Base-by-base conservation (phyloP, 495 filamentous ascomycete genomes). In the Xylaria flabelliformis region DNA sequence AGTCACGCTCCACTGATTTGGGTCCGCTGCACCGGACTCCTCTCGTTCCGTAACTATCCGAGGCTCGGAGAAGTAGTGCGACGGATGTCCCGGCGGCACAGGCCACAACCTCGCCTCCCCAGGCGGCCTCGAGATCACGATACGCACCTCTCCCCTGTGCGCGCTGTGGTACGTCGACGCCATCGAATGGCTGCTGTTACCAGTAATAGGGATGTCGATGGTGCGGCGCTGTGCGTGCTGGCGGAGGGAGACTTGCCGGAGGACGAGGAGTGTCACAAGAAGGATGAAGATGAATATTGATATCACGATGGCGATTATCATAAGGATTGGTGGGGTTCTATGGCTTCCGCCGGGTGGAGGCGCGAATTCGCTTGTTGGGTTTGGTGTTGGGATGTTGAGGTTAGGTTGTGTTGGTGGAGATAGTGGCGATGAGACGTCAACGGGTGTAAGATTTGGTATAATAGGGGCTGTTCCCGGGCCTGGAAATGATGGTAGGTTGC, bases 301-400 rank as follows among this genome's bases (percentile, higher is more conserved):
- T 44, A 71, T 36, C 36, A 42, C 69, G 46, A 64, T 64, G 26
- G 58, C 69, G 58, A 71, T 21, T 34, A 67, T 55, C 64, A 55
- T 19, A 1, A 61, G 58, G 10, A 62, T 21, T n/a, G 56, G 69
- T 4, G 58, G 41, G 4, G 13, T 10, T 17, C 24, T 21, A 32
- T 36, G 13, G 21, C 6, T 13, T 24, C 9, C 21, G 24, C 2
- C 62, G 58, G 42, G 9, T 0, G 44, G 29, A 2, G 69, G 69
- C 13, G 42, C 13, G 29, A 29, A 19, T 64, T 44, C 26, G 58
- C 34, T 55, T 15, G 67, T 69, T 36, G 53, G 55, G n/a, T 9
- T 17, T 48, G 67, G 15, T 24, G 29, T 42, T 3, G 69, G 34
- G 19, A 12, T 36, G 68, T 42, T 64, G 58, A n/a, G 56, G 24